Evolutionary conservation across 192 early-diverging fungal species (phyloP), one percentile per base, ranked within the genome.

Genomic region (Chytriomyces sp.): DNA sequence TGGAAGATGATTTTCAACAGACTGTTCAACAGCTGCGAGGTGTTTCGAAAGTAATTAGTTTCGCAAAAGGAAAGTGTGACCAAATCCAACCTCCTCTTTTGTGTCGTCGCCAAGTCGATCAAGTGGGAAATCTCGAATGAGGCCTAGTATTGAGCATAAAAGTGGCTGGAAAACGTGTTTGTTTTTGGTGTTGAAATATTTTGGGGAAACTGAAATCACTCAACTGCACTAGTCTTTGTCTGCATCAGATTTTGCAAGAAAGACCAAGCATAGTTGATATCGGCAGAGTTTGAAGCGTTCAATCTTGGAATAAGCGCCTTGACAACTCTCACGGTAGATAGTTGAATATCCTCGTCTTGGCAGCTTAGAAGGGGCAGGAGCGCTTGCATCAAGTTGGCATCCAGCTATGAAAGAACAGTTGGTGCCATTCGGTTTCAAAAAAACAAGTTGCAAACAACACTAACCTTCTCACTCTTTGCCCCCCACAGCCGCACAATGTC

Each of bases 331-430:
- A 87, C 67, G 7, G 81, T 77, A 5, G 80, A 76, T 13, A 83
- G 61, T 45, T 86, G 83, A 11, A 87, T 79, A n/a, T 88, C 82
- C 60, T 86, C 81, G 78, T 89, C 85, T 3, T 23, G 43, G 64
- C 76, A 61, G 65, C 67, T 81, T 18, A 81, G 80, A 35, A 86
- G 65, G 20, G 88, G 88, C 10, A 88, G 77, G 26, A 89, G 45
- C 5, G 80, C 79, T 81, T 89, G 87, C 78, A 89, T 87, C 66
- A 89, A 66, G 59, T 84, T 87, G 11, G 83, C 78, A 76, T 88
- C 87, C 24, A 88, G 73, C 86, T 87, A 48, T 59, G n/a, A 23
- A 49, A 26, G 3, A 24, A 57, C 20, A n/a, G 53, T 57, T n/a
- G 20, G 6, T 7, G 7, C 18, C 10, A 13, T 35, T 44, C 26